Evolutionary conservation across 345 rosid genomes (phyloP), one percentile per base, ranked within the genome.

Genomic region (Punica granatum): DNA sequence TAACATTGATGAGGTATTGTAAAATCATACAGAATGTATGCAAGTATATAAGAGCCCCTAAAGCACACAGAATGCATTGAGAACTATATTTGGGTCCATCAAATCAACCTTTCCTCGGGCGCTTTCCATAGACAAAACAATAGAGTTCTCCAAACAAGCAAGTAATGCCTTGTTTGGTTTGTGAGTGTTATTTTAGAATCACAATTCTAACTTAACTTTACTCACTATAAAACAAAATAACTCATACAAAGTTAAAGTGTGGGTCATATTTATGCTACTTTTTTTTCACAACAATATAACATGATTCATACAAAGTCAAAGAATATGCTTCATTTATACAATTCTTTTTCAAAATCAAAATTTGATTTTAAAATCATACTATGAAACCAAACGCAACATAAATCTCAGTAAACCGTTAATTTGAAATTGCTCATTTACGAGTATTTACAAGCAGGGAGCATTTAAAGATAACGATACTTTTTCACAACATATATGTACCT

Each of bases 401-500:
- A 56, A 13, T 4, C 25, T 28, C 12, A 12, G 19, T 26, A 26
- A 56, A 56, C 34, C 18, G 12, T 26, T 18, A 56, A 26, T 28
- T 26, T 26, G 7, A 10, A 56, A 26, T 30, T 4, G 61, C 34
- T 12, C 61, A 56, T 56, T 23, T 51, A n/a, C 6, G 61, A 10
- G 2, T 26, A 12, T 56, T 56, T 7, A 56, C 19, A 56, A 30
- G 2, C 34, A 30, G 14, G 6, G 32, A 6, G 60, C 60, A 54
- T 54, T 54, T 3, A 15, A 54, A 54, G 3, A 1, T 0, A 54
- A 1, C 1, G 30, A 44, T 44, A 3, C 9, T 3, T 9, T n/a
- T 56, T 56, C 18, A 23, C 32, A 63, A 69, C 65, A 41, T 31
- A 58, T 23, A 69, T 34, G 68, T 65, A 89, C 96, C 96, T 84